Evolutionary conservation across 2,329 filamentous ascomycete genomes (phyloP).

Genomic region (Aspergillus quadricinctus): DNA sequence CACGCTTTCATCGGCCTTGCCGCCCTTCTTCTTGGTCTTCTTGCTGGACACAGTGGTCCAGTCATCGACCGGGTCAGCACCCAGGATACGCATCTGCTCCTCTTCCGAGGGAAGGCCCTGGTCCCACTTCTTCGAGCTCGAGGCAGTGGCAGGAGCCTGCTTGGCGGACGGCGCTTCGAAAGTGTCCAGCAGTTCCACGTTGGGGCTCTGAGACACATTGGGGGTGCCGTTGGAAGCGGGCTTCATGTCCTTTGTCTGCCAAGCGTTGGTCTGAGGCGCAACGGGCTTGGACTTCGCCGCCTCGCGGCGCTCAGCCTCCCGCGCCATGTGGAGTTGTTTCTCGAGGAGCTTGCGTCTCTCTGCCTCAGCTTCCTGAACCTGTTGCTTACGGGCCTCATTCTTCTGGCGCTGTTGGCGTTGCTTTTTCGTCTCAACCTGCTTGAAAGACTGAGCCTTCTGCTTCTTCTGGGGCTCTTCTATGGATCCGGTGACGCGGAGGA

Average conservation of each 20-base stretch:
- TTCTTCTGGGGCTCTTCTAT: conserved; percentile 57
- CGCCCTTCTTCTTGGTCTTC: conserved; percentile 49
- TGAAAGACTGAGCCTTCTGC: conserved; percentile 55
- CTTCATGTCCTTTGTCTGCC: conserved; percentile 43
- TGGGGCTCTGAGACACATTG: conserved; percentile 13
- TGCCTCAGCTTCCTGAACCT: conserved; percentile 72
- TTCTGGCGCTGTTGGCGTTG: conserved; percentile 90
- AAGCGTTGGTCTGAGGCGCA: conserved; percentile 47
- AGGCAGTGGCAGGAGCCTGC: conserved; percentile 13
- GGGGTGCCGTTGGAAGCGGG: conserved; percentile 21
- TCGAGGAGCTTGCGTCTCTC: conserved; percentile 72
- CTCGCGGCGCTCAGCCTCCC: conserved; percentile 81
- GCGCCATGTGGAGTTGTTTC: conserved; percentile 75
- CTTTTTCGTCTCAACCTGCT: conserved; percentile 82
- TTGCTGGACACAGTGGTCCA: conserved; percentile 61
- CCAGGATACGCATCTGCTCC: conserved; percentile 54
- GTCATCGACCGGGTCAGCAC: conserved; percentile 44
- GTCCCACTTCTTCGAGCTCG: conserved; percentile 39
- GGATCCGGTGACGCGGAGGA: conserved; percentile 72
- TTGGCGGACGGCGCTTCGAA: conserved; percentile 27
- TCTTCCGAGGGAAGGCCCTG: conserved; percentile 55
- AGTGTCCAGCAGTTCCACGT: conserved; percentile 39
- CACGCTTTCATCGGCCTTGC: conserved; percentile 39
- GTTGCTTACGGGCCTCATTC: conserved; percentile 71
- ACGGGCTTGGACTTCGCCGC: conserved; percentile 46